Evolutionary conservation across 805 yeast genomes (phyloP), one percentile per base, ranked within the genome.

Genomic region (Sugiyamaella floridensis): DNA sequence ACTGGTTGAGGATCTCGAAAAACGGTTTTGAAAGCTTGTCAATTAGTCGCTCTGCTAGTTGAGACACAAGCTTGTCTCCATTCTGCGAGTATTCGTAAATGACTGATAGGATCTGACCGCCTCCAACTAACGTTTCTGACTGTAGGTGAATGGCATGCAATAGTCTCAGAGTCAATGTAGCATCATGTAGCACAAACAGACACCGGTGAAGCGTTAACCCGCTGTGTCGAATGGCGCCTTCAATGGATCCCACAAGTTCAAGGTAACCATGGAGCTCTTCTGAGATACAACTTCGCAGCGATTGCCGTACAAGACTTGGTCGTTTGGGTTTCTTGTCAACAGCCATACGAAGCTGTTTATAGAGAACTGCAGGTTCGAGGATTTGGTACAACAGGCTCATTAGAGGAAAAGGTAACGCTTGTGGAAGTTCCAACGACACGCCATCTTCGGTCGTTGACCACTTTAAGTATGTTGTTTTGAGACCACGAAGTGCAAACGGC

Each of bases 321-420:
- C 52, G 54, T 68, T 59, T 67, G 65, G 43, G 60, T 48, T 19
- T 59, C 47, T 40, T 68, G 70, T 11, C 76, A 57, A 18, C 62
- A 59, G 14, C 15, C 18, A 49, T 52, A 4, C 64, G 66, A 37
- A 88, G 66, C 43, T 71, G 65, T 49, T 76, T 75, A 67, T 78
- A 87, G 2, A 89, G 68, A 34, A 89, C 67, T 0, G 87, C 92
- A 1, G 89, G 85, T 65, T 89, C 97, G 42, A 84, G 70, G 1
- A 86, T 68, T 26, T 74, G 65, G 52, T 76, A 79, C 32, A 87
- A 65, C 26, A 81, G 60, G 0, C 82, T 81, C 45, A 83, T 74
- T 20, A 78, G 71, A 5, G 89, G 78, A 55, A 76, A 77, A 22
- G 82, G 78, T 14, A 85, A 22, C 45, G 57, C 9, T 48, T 55